These are phyloP conservation scores for Purpureocillium lavendulum DNA, from an alignment of 2,329 filamentous ascomycete species.

Conservation along the genomic window DNA sequence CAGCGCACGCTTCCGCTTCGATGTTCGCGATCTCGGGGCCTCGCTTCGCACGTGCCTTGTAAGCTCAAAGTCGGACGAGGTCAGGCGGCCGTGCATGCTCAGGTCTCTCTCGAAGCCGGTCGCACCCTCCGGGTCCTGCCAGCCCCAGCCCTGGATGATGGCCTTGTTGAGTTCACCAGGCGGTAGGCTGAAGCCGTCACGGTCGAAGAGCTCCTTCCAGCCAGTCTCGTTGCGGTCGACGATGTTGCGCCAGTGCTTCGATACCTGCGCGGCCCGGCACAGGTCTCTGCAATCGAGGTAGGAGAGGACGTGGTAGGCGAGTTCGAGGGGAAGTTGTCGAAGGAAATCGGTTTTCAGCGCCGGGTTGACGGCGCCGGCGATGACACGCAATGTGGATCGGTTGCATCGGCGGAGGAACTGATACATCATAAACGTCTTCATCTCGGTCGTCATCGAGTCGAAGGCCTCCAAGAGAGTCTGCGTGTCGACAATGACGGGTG, in stretches of 20 bases:
- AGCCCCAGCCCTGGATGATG: conserved; percentile 90
- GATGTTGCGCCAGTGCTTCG: conserved; percentile 85
- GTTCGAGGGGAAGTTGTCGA: conserved; percentile 71
- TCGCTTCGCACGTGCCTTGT: conserved; percentile 33
- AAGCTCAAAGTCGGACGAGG: conserved; percentile 44
- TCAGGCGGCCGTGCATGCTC: conserved; percentile 47
- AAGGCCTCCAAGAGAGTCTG: conserved; percentile 82
- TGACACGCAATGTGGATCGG: conserved; percentile 78
- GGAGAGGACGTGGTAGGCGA: conserved; percentile 79
- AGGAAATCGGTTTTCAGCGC: conserved; percentile 93
- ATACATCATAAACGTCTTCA: conserved; percentile 96
- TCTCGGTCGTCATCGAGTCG: conserved; percentile 79
- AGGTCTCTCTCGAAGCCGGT: conserved; percentile 77
- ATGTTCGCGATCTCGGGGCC: conserved; percentile 35
- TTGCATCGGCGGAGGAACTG: conserved; percentile 84
- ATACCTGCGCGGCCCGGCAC: conserved; percentile 86
- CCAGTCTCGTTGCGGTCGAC: conserved; percentile 90
- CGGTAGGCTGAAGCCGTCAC: conserved; percentile 71
- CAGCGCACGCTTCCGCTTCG: conserved; percentile 48
- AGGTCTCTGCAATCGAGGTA: conserved; percentile 82
- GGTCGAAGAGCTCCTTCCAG: conserved; percentile 88
- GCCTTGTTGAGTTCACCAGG: conserved; percentile 78
- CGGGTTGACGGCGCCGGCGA: conserved; percentile 87
- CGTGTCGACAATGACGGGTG: conserved; percentile 60
- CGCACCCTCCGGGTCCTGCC: conserved; percentile 76